Evolutionary conservation across 1,284 basidiomycete species (phyloP), one percentile per base, ranked within the genome.

Genomic region (Taiwanofungus camphoratus): DNA sequence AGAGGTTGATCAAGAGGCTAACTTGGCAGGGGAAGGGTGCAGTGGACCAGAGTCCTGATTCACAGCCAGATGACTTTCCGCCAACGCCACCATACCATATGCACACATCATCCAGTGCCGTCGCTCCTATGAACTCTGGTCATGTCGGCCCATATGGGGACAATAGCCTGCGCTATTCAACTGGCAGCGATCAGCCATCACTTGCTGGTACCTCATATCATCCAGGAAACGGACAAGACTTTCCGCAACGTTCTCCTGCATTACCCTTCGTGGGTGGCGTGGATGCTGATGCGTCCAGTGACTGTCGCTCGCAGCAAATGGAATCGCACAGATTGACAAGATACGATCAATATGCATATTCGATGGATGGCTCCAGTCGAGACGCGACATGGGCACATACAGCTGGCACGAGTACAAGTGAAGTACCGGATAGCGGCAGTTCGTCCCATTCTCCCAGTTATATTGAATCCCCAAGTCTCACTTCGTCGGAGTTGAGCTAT

Each of bases 1-100:
- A 88, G 63, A 80, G 76, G 53, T 73, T 79, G 54, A 80, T 80
- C 77, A 70, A 73, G 55, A 70, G 75, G n/a, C 66, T 83, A 19
- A n/a, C n/a, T n/a, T 82, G 74, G 73, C 76, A 73, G 48, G 62
- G 77, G 38, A 74, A 72, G 58, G 80, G 79, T 61, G 61, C 71
- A 30, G 71, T 69, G 39, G 49, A 59, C 48, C 70, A 73, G 50
- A 68, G 66, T 48, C 63, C 69, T 41, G 79, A 79, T 31, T 63
- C 69, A 23, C 79, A 80, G 42, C 41, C 56, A n/a, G 64, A 67
- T 49, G 79, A 81, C 56, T 66, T 78, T 32, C 74, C 77, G 0
- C 72, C 77, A 9, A 64, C 74, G 39, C 70, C 76, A 67, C 71
- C 63, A 45, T 64, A 61, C 44, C 52, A 62, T 36, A 52, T 59